Base-by-base conservation (phyloP, 2,329 filamentous ascomycete genomes). In the Talaromyces sp. region DNA sequence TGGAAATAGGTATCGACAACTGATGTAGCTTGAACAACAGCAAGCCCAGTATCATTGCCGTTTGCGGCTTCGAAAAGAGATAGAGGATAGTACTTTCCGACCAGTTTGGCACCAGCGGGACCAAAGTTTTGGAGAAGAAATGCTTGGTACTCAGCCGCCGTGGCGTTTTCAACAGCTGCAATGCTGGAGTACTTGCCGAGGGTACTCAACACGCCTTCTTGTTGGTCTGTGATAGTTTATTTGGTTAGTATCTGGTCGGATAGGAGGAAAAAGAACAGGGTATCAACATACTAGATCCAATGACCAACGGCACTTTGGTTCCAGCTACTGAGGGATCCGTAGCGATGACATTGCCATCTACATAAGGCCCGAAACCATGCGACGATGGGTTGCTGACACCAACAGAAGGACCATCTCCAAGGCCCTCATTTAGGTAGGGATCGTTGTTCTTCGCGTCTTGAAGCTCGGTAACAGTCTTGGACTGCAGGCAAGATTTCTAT, bases 401-500 rank as follows among this genome's bases (percentile, higher is more conserved):
- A 30, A 60, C 27, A 36, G 22, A 7, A 22, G 36, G 27, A 15
- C 5, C 25, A 36, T 19, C 17, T 7, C 58, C 58, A 55, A 60
- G 10, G 33, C 58, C 58, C 19, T 53, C n/a, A 22, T 25, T 44
- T 42, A 60, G 36, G 27, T 28, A 55, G n/a, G 7, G 25, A 58
- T 64, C 22, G 19, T 10, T 58, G 57, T 27, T 7, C 51, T 62
- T 65, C 11, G 65, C 63, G 8, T 17, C 60, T 7, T 57, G 32
- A 2, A 69, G 30, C 1, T 67, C 65, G 6, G 55, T 28, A 2
- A 54, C 8, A 22, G 63, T 54, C 52, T 59, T 64, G n/a, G 65
- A 67, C 52, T 63, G 60, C 4, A 69, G 63, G 32, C 66, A 69
- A 2, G 65, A 36, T 65, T 64, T 66, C 65, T 67, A 8, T 53